Conservation (phyloP, 225 moss, liverwort and hornwort species). For the Neckera pumila region DNA sequence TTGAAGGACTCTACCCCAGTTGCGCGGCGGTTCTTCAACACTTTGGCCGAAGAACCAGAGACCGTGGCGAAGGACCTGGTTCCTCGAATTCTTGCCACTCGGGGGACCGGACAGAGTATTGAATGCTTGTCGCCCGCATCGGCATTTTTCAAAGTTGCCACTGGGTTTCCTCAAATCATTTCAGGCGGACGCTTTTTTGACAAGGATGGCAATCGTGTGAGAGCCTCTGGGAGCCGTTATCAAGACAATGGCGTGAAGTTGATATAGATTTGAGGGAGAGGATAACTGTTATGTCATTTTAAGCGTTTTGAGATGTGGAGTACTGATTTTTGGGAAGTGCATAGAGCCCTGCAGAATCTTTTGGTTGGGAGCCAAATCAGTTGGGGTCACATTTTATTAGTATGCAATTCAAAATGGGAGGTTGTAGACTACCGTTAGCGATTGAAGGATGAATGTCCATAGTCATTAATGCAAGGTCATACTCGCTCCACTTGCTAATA, state of each 20-base stretch:
- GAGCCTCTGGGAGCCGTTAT: conserved; percentile 38
- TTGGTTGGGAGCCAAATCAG: background rate
- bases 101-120: conserved; percentile 65
- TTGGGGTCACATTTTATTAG: background rate
- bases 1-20: conserved; percentile 79
- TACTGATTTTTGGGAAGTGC: no score
- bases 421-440: no score
- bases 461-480: background rate
- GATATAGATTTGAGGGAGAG: background rate
- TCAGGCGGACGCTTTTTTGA: conserved; percentile 88
- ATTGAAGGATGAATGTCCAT: background rate
- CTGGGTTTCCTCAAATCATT: conserved; percentile 77
- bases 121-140: conserved; percentile 60
- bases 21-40: conserved; percentile 91
- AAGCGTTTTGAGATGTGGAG: background rate
- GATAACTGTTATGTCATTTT: background rate
- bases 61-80: conserved; percentile 65
- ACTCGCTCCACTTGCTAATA: no score
- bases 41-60: conserved; percentile 88
- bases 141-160: conserved; percentile 66
- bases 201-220: conserved; percentile 83
- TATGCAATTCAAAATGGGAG: background rate
- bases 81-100: conserved; percentile 54
- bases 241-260: conserved; percentile 49
- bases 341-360: background rate